Conservation (phyloP, 257 asterid genomes). For the Ilex asprella region DNA sequence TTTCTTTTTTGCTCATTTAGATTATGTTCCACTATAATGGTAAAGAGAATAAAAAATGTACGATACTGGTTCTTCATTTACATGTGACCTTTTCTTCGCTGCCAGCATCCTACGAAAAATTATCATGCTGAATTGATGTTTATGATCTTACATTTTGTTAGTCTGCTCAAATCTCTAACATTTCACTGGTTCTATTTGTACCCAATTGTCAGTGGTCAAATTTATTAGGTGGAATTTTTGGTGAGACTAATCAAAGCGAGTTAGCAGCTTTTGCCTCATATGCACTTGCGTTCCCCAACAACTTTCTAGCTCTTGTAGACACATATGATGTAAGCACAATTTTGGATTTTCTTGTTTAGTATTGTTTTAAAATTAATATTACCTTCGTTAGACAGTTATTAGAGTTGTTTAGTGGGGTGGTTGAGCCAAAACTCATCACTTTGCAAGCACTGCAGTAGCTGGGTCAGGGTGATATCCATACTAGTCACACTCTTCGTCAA, state of each 20-base stretch:
- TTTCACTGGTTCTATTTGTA: slow-evolving; percentile 4
- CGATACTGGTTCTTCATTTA: slow-evolving; percentile 2
- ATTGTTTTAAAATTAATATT: slow-evolving; percentile 11
- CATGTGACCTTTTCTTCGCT: background rate
- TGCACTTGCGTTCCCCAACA: slow-evolving; percentile 87
- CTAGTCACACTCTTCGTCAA: too few species aligned
- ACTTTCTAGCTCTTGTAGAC: slow-evolving; percentile 88
- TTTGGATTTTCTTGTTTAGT: slow-evolving; percentile 6
- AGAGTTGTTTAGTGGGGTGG: too few species aligned
- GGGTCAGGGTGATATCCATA: too few species aligned
- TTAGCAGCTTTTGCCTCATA: slow-evolving; percentile 83
- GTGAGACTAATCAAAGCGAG: slow-evolving; percentile 89
- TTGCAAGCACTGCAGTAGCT: too few species aligned
- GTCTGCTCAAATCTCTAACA: background rate
- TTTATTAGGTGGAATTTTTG: slow-evolving; percentile 54
- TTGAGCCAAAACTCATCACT: too few species aligned
- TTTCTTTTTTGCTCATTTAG: too few species aligned
- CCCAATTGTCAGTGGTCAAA: slow-evolving; percentile 39
- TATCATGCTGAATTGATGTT: slow-evolving; percentile 2
- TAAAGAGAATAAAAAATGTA: too few species aligned
- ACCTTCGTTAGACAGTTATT: background rate
- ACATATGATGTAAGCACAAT: slow-evolving; percentile 83
- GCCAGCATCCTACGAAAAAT: background rate
- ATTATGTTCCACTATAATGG: too few species aligned
- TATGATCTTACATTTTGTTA: background rate